Evolutionary conservation across 345 rosid genomes (phyloP), one percentile per base, ranked within the genome.

Genomic region (Xanthoceras sorbifolium): DNA sequence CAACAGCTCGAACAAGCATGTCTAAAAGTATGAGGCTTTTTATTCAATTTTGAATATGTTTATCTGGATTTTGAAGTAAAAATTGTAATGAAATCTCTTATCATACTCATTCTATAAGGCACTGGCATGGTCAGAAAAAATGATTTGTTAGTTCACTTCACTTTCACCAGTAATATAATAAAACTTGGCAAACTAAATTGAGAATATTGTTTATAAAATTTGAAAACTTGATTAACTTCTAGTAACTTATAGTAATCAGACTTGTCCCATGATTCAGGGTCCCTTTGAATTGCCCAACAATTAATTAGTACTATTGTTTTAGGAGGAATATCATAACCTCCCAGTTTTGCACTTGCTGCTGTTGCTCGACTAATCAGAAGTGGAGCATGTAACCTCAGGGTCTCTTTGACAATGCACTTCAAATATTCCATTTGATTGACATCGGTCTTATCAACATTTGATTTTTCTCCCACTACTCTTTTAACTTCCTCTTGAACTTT

Each of bases 201-300:
- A 38, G 42, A 7, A 38, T 38, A 38, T 38, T 38, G 42, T 38
- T 38, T 38, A 38, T 38, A 38, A 38, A 9, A 6, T 38, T 38
- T 38, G 1, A 38, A 38, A 38, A 3, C 4, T 38, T 2, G 42
- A 38, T 38, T 9, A 38, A 7, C 1, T 38, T 38, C 8, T 38
- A 38, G 42, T 38, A 38, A 38, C n/a, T n/a, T n/a, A n/a, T n/a
- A n/a, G n/a, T n/a, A n/a, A n/a, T 75, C 72, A 25, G 65, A 65
- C 1, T 7, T 75, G 52, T 75, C 72, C 72, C 78, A 6, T 3
- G 54, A 22, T 22, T 31, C 66, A 28, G 72, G 72, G 23, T 75
- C n/a, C n/a, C n/a, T n/a, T n/a, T n/a, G n/a, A 15, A 75, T 75
- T 34, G 78, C 78, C 78, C 72, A 75, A 9, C 54, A 11, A 5